These are phyloP conservation scores for Teratosphaeria gauchensis DNA, from an alignment of 2,329 filamentous ascomycete genomes.

Conservation along the genomic window DNA sequence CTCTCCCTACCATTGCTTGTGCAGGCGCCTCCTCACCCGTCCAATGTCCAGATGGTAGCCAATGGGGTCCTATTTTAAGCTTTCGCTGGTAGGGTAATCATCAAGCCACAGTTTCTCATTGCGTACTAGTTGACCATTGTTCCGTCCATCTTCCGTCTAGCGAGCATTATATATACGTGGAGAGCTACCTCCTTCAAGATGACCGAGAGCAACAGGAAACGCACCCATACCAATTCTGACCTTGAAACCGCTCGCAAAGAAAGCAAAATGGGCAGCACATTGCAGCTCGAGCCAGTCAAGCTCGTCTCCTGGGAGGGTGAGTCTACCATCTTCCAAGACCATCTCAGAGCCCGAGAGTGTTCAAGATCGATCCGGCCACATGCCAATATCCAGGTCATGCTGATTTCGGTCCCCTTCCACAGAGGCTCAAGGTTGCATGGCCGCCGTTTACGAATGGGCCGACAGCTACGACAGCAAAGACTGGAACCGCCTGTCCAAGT, in stretches of 20 bases:
- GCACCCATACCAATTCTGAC: conserved; percentile 3
- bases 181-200: background rate
- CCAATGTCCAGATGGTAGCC: background rate
- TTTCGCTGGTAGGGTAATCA: background rate
- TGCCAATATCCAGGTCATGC: background rate
- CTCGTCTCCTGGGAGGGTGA: conserved; percentile 25
- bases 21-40: background rate
- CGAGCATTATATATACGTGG: background rate
- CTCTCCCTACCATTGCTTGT: background rate
- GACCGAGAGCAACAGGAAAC: background rate
- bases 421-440: conserved; percentile 31
- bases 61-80: background rate
- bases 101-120: background rate
- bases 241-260: conserved; percentile 3
- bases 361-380: no score
- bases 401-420: background rate
- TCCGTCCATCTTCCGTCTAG: background rate
- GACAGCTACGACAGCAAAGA: conserved; percentile 59
- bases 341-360: background rate
- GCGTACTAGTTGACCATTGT: background rate
- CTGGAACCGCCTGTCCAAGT: conserved; percentile 50
- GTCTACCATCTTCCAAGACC: conserved; percentile 8
- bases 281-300: conserved; percentile 23
- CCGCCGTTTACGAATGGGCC: conserved; percentile 50
- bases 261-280: conserved; percentile 6